phyloP scores from a whole-genome alignment of 768 basidiomycete genomes.

The Lepiota brunneoincarnata region DNA sequence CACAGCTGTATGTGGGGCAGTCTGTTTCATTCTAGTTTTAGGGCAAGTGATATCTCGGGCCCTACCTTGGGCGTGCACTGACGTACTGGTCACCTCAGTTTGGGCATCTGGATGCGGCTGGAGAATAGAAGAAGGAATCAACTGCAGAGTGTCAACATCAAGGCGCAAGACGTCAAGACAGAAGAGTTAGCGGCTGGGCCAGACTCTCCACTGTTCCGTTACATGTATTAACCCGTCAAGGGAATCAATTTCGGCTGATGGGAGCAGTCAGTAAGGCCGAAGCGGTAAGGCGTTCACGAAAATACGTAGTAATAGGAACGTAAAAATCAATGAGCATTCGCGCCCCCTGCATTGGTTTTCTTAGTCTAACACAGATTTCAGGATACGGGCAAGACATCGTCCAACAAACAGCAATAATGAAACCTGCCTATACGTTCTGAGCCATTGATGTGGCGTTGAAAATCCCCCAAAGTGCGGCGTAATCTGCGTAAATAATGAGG shows the following conservation, averaged over 20 bases:
- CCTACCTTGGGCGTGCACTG: background rate
- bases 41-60: constrained; percentile 21
- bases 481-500: constrained; percentile 27
- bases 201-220: constrained; percentile 40
- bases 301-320: background rate
- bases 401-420: constrained; percentile 28
- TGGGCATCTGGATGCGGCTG: constrained; percentile 45
- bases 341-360: constrained; percentile 15
- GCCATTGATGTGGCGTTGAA: constrained; percentile 17
- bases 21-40: constrained; percentile 42
- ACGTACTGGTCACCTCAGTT: constrained; percentile 21
- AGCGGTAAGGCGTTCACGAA: background rate
- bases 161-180: constrained; percentile 43
- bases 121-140: constrained; percentile 45
- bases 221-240: constrained; percentile 37
- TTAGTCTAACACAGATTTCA: constrained; percentile 37
- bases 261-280: background rate
- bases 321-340: background rate
- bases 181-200: constrained; percentile 41
- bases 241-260: background rate
- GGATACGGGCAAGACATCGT: constrained; percentile 24
- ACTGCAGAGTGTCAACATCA: constrained; percentile 36
- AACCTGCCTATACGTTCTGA: constrained; percentile 36
- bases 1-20: constrained; percentile 43
- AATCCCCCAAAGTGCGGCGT: constrained; percentile 16